Conservation (phyloP, 805 yeast species). For the Candida nemodendra region DNA sequence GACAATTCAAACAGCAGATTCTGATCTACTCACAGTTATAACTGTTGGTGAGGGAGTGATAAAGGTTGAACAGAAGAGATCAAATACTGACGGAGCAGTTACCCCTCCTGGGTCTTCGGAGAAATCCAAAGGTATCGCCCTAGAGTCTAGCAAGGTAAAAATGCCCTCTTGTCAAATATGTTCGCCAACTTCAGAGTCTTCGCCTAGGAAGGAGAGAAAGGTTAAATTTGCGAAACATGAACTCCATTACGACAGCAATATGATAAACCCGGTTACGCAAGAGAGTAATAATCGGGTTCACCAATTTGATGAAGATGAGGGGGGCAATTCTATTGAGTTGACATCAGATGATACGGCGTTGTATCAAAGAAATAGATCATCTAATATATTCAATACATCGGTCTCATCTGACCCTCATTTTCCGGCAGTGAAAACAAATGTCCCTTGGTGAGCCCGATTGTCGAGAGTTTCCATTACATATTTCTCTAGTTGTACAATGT, state of each 20-base stretch:
- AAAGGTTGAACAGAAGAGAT: conserved; percentile 17
- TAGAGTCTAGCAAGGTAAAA: background rate
- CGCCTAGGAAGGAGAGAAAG: too few species aligned
- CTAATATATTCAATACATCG: conserved; percentile 6
- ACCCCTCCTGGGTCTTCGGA: conserved; percentile 1
- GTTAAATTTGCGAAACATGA: too few species aligned
- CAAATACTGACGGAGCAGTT: too few species aligned
- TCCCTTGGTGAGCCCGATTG: conserved; percentile 17
- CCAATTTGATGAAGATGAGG: too few species aligned
- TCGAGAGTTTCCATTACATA: too few species aligned
- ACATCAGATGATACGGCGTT: conserved; percentile 14
- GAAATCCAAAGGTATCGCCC: too few species aligned
- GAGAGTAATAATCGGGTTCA: too few species aligned
- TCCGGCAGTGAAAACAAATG: conserved; percentile 5
- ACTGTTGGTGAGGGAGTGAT: conserved; percentile 17
- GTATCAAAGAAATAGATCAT: conserved; percentile 11
- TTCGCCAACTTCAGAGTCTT: background rate
- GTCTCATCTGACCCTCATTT: conserved; percentile 1
- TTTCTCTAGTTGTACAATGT: too few species aligned
- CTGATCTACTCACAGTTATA: conserved; percentile 13
- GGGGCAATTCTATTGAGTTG: too few species aligned
- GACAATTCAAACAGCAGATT: background rate
- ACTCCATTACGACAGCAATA: too few species aligned
- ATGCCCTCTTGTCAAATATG: conserved; percentile 1
- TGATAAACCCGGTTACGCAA: too few species aligned